phyloP scores from a whole-genome alignment of 2,329 filamentous ascomycete species.

The Raffaelea albimanens region DNA sequence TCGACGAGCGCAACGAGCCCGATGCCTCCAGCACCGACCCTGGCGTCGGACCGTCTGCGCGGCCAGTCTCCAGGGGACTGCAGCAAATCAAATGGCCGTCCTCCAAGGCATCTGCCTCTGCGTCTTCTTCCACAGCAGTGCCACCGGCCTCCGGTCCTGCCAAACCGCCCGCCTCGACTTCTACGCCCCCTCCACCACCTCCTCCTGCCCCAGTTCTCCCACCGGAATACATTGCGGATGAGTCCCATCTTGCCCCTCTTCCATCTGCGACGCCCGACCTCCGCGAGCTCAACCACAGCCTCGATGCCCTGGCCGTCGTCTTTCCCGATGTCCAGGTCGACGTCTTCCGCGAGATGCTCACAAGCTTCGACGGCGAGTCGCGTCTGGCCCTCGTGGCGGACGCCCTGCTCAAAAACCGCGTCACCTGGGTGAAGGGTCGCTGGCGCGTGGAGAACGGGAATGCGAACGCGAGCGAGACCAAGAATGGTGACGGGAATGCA shows the following conservation, averaged over 20 bases:
- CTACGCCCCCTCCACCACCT: no score
- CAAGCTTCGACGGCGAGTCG: conserved; percentile 66
- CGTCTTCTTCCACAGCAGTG: no score
- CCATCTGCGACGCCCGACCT: conserved; percentile 51
- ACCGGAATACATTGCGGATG: conserved; percentile 44
- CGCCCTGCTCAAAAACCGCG: conserved; percentile 61
- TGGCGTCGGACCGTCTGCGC: no score
- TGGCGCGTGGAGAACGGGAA: conserved; percentile 37
- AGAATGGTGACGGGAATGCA: neutral
- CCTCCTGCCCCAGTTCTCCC: neutral
- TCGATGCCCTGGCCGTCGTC: conserved; percentile 58
- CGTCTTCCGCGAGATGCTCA: conserved; percentile 73
- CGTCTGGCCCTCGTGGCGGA: conserved; percentile 69
- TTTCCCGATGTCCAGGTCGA: conserved; percentile 77
- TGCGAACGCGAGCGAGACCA: conserved; percentile 16
- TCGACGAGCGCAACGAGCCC: no score
- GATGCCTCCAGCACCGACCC: no score
- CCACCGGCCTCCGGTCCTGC: no score
- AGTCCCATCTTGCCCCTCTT: conserved; percentile 39
- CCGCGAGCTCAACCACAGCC: conserved; percentile 58
- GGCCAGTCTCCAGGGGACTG: no score
- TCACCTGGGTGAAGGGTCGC: conserved; percentile 61
- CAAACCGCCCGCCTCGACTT: no score
- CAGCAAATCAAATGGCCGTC: no score
- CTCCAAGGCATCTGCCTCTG: no score